Conservation (phyloP, 192 early-diverging fungal species). For the Coemansia sp. region DNA sequence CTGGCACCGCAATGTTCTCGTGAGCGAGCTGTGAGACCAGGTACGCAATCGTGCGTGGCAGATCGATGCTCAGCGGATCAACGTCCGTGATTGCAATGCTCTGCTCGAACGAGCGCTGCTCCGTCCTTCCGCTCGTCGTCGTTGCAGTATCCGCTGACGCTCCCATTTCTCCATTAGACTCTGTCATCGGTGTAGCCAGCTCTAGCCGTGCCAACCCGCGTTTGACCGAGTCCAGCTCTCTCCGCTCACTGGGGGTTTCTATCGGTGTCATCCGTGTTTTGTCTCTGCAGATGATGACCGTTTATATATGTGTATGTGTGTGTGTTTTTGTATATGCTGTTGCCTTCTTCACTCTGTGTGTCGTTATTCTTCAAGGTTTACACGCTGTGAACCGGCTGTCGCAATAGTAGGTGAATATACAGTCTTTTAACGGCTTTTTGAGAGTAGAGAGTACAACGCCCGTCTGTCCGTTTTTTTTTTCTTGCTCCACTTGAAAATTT, state of each 20-base stretch:
- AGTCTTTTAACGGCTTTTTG: no score
- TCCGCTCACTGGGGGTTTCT: background rate
- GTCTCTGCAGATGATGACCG: no score
- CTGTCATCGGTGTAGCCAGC: conserved; percentile 9
- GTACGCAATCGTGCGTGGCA: conserved; percentile 21
- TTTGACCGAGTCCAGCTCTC: conserved; percentile 32
- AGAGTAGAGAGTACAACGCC: no score
- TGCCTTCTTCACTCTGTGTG: no score
- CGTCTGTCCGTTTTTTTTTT: no score
- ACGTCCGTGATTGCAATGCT: conserved; percentile 24
- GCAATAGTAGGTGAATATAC: no score
- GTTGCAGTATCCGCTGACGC: no score
- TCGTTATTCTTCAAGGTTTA: no score
- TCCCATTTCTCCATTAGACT: no score
- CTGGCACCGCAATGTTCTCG: background rate
- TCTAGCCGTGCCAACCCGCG: conserved; percentile 32
- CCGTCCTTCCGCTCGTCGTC: conserved; percentile 2
- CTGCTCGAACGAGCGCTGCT: conserved; percentile 5
- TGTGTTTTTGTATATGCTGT: no score
- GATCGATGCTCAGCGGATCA: conserved; percentile 47
- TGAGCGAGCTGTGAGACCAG: conserved; percentile 6
- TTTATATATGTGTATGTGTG: background rate
- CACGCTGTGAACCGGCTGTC: no score
- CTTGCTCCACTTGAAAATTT: no score
- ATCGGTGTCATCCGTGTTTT: conserved; percentile 6